Base-by-base conservation (phyloP, 805 yeast species). In the Candida taoyuanica region DNA sequence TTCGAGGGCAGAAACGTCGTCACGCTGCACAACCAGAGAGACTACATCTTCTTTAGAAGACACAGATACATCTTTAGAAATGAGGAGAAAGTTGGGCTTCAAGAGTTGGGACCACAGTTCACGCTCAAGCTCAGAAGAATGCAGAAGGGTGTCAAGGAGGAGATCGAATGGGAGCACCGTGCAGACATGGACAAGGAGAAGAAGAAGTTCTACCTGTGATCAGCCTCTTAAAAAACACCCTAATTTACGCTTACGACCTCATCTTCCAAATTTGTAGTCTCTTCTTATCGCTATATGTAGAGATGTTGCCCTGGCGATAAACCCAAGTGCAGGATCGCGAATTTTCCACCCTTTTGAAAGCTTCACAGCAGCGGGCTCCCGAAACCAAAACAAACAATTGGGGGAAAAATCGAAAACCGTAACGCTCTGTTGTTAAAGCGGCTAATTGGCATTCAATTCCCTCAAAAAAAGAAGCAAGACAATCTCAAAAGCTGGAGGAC, bases 131-230 rank as follows among this genome's bases (percentile, higher is more conserved):
- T 93, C 50, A 77, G 96, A 62, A 73, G 98, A 55, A 68, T 93
- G 42, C 98, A 91, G 62, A 83, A 79, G 64, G 98, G 98, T 37
- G 73, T 93, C 53, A 80, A 80, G 56, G 95, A 87, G 49, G 98
- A 91, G 55, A 71, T 85, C 19, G 96, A 87, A 55, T 91, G 98
- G 97, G 97, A 93, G 63, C 95, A 88, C 65, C 77, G 86, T 51
- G 81, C 96, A 4, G 95, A 85, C 48, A 89, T 93, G 98, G 98
- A 93, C 62, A 82, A 83, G 55, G 97, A 91, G 61, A 91, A 89
- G 78, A 80, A 81, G 64, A 88, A 86, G 74, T 91, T 91, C 59
- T 82, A 87, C 57, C 65, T 91, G 50, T 91, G 67, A 55, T 33
- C 14, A 5, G 15, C 15, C 13, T 34, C 3, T 24, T 12, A 4